phyloP scores from a whole-genome alignment of 306 rosid genomes.

The Ormosia semicastrata region DNA sequence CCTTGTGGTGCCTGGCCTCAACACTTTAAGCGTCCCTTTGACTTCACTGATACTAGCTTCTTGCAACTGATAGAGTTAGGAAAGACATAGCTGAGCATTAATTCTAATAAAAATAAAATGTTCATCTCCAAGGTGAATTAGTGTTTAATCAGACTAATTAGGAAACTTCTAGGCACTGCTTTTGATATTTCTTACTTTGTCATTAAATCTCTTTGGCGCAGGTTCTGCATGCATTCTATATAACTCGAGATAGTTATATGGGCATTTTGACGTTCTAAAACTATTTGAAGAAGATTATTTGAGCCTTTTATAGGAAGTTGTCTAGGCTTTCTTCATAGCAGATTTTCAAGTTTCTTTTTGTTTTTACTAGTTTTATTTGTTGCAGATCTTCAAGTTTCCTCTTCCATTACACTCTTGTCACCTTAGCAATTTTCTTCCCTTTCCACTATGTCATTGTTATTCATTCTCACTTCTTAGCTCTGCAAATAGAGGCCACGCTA shows the following conservation, averaged over 20 bases:
- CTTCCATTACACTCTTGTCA: background rate
- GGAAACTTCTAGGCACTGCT: background rate
- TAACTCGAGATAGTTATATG: no score
- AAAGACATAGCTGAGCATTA: background rate
- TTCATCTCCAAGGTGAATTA: background rate
- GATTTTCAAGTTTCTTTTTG: background rate
- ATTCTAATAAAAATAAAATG: background rate
- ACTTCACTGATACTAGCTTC: background rate
- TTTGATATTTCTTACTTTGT: background rate
- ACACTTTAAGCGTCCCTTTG: background rate
- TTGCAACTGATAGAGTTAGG: background rate
- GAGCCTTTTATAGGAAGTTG: background rate
- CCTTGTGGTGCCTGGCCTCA: background rate
- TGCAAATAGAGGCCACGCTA: background rate
- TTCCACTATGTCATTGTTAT: background rate
- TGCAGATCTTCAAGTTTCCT: no score
- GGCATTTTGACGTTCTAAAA: no score
- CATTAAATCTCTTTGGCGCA: background rate
- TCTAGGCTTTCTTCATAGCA: background rate
- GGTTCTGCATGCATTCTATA: no score
- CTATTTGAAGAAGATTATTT: background rate
- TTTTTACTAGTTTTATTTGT: no score
- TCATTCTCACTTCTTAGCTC: background rate
- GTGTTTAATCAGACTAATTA: background rate
- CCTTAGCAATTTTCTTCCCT: slow-evolving; percentile 11